A percentile compares a stretch with the other conserved stretches of the same genome.
These are phyloP conservation scores for Cyberlindnera bimundalis DNA, from an alignment of 805 yeast species.

Conservation along the genomic window DNA sequence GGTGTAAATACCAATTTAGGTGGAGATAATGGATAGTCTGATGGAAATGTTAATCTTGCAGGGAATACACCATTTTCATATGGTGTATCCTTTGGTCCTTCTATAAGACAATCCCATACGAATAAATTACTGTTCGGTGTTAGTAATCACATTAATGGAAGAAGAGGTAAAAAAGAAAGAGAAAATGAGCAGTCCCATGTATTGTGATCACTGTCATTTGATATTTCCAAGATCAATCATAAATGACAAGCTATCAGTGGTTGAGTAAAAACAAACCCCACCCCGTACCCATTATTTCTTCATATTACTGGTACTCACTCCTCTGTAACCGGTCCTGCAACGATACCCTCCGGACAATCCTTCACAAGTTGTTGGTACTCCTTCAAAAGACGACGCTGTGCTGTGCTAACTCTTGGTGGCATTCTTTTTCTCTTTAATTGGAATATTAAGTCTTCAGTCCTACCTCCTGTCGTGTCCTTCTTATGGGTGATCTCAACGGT, in stretches of 20 bases:
- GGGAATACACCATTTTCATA: constrained; percentile 88
- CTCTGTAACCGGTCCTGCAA: constrained; percentile 86
- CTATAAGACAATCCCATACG: constrained; percentile 79
- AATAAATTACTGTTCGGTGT: constrained; percentile 45
- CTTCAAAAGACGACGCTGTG: constrained; percentile 81
- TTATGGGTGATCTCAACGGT: not conserved
- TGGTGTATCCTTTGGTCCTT: constrained; percentile 81
- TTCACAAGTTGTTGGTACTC: constrained; percentile 83
- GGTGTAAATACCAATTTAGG: constrained; percentile 75
- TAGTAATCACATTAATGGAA: too few species aligned
- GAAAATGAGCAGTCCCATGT: too few species aligned
- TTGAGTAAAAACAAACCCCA: too few species aligned
- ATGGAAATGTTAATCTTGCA: constrained; percentile 68
- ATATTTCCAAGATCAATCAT: too few species aligned
- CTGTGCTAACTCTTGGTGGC: constrained; percentile 47
- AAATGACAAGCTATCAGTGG: too few species aligned
- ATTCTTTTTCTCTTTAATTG: constrained; percentile 14
- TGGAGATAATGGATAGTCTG: constrained; percentile 80
- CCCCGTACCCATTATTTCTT: too few species aligned
- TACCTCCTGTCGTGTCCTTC: not conserved
- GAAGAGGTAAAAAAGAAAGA: too few species aligned
- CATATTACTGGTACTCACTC: constrained; percentile 34
- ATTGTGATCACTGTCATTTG: too few species aligned
- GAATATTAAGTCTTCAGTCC: not conserved
- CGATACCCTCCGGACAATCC: constrained; percentile 92